Evolutionary conservation across 306 rosid genomes (phyloP).

Genomic region (Urtica urens): DNA sequence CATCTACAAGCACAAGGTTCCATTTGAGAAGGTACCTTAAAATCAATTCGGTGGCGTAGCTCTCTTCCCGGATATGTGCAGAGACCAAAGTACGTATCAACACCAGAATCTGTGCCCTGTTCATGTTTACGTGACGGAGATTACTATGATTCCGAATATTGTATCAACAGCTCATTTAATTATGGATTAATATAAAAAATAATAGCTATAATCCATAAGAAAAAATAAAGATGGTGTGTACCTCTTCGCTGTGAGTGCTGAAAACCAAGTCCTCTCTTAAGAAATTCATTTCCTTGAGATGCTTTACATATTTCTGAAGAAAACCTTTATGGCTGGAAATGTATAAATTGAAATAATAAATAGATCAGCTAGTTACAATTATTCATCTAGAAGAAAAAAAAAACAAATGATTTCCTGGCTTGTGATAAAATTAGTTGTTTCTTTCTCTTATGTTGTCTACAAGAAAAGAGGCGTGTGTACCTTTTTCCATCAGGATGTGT

Average conservation of each 20-base stretch:
- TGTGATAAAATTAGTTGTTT: background rate
- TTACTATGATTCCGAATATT: background rate
- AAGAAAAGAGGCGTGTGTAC: constrained; percentile 21
- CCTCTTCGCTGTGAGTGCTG: constrained; percentile 90
- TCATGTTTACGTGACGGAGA: constrained; percentile 7
- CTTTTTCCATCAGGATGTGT: constrained; percentile 92
- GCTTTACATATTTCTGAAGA: constrained; percentile 52
- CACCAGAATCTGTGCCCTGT: constrained; percentile 80
- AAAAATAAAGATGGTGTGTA: constrained; percentile 19
- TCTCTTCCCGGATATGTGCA: constrained; percentile 86
- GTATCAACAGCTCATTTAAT: background rate
- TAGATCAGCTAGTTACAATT: background rate
- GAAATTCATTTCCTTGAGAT: constrained; percentile 70
- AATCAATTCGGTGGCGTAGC: constrained; percentile 76
- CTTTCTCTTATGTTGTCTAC: background rate
- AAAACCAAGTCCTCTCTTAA: constrained; percentile 79
- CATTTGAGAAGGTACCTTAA: constrained; percentile 41
- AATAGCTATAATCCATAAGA: too few relatives aligned
- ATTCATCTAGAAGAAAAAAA: background rate
- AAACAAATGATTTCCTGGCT: background rate
- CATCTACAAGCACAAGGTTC: background rate
- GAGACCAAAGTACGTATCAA: constrained; percentile 88
- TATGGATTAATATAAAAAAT: too few relatives aligned
- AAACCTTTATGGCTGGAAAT: constrained; percentile 72
- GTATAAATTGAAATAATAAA: background rate